Evolutionary conservation across 1,139 yeast species (phyloP), one percentile per base, ranked within the genome.

Genomic region (Pneumocystis canis): DNA sequence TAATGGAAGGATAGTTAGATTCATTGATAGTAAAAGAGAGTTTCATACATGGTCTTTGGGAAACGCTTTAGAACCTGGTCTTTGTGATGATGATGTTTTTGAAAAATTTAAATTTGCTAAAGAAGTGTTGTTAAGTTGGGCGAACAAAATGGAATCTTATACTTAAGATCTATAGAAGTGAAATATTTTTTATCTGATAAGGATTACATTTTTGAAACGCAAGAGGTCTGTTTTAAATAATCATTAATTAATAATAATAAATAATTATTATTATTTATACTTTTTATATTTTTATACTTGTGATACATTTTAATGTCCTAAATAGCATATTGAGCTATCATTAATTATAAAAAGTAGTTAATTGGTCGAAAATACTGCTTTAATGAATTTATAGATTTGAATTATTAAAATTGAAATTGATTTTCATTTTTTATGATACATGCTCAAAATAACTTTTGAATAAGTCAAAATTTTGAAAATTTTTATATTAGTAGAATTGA

Each of bases 1-100:
- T 68, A 78, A 82, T 63, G 97, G 96, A 25, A 79, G 81, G 67
- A 83, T 84, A 59, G 80, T 90, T 54, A 88, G 95, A 53, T 89
- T 89, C 70, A 84, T 90, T 64, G 87, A 95, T 14, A 89, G 94
- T 59, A 80, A 82, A 64, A 83, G 89, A 70, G 80, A 81, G 32
- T 62, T 60, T 60, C 40, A 60, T 47, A 59, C 58, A 40, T 57
- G 60, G 60, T 25, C 60, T 5, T 16, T 60, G 2, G 54, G 54
- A 25, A 47, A 47, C 25, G 54, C 54, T 47, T 25, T 47, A 28
- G 54, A 47, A 9, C 31, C 54, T 20, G 31, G 54, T 47, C 54
- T 47, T 47, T 47, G 54, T 47, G 31, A 47, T 47, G 54, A 47
- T 25, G 31, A 47, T 47, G 54, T 47, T 47, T 47, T 31, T 47